Conservation (phyloP, 352 stramenopile genomes). For the Globisporangium carolinianum region DNA sequence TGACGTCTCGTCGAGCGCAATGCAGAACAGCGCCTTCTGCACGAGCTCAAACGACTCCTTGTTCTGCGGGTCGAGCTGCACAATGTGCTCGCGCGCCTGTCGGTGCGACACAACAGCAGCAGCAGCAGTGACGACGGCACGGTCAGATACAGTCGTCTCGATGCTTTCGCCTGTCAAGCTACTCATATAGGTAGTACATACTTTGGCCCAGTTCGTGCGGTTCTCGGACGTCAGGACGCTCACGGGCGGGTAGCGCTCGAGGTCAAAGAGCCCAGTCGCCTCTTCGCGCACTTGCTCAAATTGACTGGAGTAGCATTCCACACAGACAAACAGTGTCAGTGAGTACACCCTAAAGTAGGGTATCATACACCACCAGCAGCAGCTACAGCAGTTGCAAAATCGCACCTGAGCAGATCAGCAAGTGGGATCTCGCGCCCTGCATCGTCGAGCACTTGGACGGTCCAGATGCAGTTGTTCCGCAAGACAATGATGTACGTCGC, state of each 20-base stretch:
- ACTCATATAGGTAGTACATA: conserved; percentile 16
- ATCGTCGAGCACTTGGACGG: conserved; percentile 72
- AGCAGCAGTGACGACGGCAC: not conserved
- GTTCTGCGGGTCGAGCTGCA: conserved; percentile 82
- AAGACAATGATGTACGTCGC: conserved; percentile 92
- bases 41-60: conserved; percentile 90
- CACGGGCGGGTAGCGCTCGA: conserved; percentile 84
- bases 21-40: conserved; percentile 89
- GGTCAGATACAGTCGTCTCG: not conserved
- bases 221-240: conserved; percentile 94
- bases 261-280: conserved; percentile 77
- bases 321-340: not conserved
- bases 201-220: conserved; percentile 92
- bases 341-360: not conserved
- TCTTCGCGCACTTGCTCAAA: conserved; percentile 83
- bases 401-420: conserved; percentile 63
- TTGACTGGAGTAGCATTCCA: conserved; percentile 24
- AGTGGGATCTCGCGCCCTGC: conserved; percentile 63
- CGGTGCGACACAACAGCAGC: not conserved
- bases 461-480: conserved; percentile 88
- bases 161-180: no score
- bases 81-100: conserved; percentile 72
- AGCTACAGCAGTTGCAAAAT: no score
- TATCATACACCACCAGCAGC: not conserved
- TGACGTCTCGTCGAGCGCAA: conserved; percentile 89